phyloP scores from a whole-genome alignment of 164 flowering plant genomes.

The Euptelea pleiosperma region DNA sequence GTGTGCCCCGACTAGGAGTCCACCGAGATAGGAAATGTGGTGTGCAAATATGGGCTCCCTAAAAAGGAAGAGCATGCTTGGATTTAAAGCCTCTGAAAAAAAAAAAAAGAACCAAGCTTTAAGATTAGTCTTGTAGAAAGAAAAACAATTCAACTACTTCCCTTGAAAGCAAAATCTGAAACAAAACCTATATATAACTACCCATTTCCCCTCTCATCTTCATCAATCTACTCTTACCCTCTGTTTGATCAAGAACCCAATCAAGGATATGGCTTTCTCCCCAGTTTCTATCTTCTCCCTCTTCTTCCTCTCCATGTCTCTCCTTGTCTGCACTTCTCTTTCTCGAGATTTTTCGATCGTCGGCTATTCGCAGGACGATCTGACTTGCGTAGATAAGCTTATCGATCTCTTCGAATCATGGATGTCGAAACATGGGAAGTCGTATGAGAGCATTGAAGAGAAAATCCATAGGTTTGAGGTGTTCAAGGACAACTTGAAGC shows the following conservation, averaged over 20 bases:
- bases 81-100: slow-evolving; percentile 29
- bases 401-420: slow-evolving; percentile 62
- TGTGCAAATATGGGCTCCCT: too few relatives aligned
- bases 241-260: background rate
- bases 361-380: slow-evolving; percentile 54
- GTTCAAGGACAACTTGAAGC: slow-evolving; percentile 60
- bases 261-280: slow-evolving; percentile 32
- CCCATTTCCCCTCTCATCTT: slow-evolving; percentile 7
- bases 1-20: too few relatives aligned
- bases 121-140: slow-evolving; percentile 32
- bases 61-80: too few relatives aligned
- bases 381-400: slow-evolving; percentile 41
- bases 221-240: slow-evolving; percentile 1
- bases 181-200: slow-evolving; percentile 14
- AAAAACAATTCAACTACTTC: slow-evolving; percentile 15
- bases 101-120: slow-evolving; percentile 35
- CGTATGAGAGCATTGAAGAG: slow-evolving; percentile 51
- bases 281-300: slow-evolving; percentile 14
- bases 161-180: slow-evolving; percentile 34
- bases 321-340: slow-evolving; percentile 9
- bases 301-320: slow-evolving; percentile 12
- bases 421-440: slow-evolving; percentile 47
- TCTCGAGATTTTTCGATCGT: slow-evolving; percentile 54
- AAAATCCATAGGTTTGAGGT: slow-evolving; percentile 56
- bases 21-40: too few relatives aligned